Conservation (phyloP, 768 basidiomycete genomes). For the Trametes punicea region DNA sequence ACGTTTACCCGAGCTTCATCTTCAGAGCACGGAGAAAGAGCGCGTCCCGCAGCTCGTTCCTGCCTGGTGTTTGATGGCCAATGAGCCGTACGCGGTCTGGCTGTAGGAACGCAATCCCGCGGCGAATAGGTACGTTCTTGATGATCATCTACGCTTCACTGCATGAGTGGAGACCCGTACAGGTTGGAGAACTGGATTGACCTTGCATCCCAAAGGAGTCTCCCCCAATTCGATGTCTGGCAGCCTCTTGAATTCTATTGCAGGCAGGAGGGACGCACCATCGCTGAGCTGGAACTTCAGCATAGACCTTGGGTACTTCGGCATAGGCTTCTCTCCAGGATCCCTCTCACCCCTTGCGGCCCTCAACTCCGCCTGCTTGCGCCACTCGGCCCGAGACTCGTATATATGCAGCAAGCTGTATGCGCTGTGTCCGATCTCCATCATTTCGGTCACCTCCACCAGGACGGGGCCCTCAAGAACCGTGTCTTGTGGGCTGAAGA, state of each 20-base stretch:
- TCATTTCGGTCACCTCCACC: conserved; percentile 74
- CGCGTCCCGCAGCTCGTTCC: conserved; percentile 52
- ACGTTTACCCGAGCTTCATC: conserved; percentile 64
- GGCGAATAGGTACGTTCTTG: conserved; percentile 61
- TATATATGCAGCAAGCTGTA: conserved; percentile 72
- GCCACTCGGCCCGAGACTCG: conserved; percentile 58
- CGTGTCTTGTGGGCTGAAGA: conserved; percentile 36
- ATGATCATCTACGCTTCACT: conserved; percentile 57
- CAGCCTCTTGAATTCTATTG: conserved; percentile 74
- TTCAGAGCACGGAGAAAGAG: conserved; percentile 63
- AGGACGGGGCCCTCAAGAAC: conserved; percentile 52
- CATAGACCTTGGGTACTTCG: conserved; percentile 80
- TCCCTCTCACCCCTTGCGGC: conserved; percentile 52
- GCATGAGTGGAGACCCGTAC: neutral
- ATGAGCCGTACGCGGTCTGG: conserved; percentile 59
- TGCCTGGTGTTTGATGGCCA: conserved; percentile 62
- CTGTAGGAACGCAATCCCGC: conserved; percentile 76
- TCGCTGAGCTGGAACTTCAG: conserved; percentile 74
- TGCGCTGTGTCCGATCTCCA: conserved; percentile 82
- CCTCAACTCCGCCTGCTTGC: conserved; percentile 42
- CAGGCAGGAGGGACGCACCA: conserved; percentile 63
- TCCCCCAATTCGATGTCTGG: conserved; percentile 65
- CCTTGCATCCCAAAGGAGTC: conserved; percentile 84
- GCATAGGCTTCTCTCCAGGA: conserved; percentile 65
- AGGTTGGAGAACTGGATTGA: conserved; percentile 30